A percentile compares a stretch with the other conserved stretches of the same genome.
Evolutionary conservation across 2,329 filamentous ascomycete species (phyloP).

Genomic region (Colletotrichum falcatum): DNA sequence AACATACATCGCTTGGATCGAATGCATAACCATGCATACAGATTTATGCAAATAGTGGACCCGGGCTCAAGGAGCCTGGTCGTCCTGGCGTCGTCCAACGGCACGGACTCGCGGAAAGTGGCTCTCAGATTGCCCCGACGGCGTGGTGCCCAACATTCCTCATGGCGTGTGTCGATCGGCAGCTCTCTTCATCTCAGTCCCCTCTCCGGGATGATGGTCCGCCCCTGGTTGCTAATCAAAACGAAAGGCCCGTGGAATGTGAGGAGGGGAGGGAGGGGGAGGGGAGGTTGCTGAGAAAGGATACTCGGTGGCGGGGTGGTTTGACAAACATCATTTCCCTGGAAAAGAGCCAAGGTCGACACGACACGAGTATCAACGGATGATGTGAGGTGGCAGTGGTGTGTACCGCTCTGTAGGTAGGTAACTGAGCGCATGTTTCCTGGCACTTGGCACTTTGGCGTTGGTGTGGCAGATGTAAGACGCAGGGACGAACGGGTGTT

Average conservation of each 20-base stretch:
- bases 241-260: conserved; percentile 25
- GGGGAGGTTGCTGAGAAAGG: conserved; percentile 31
- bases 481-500: not conserved
- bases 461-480: conserved; percentile 16
- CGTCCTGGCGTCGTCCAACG: not conserved
- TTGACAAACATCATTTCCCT: conserved; percentile 38
- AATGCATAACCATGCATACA: not conserved
- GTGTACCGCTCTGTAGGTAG: not conserved
- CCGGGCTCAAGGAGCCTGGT: not conserved
- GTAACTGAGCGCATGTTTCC: not conserved
- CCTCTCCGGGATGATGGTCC: conserved; percentile 25
- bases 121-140: conserved; percentile 15
- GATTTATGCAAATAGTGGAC: conserved; percentile 2
- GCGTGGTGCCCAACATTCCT: conserved; percentile 27
- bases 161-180: conserved; percentile 34
- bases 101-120: conserved; percentile 9
- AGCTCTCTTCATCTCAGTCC: conserved; percentile 28
- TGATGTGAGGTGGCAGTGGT: not conserved
- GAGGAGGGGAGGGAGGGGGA: conserved; percentile 10
- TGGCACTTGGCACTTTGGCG: conserved; percentile 17
- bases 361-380: not conserved
- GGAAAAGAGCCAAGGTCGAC: conserved; percentile 10
- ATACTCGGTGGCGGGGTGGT: conserved; percentile 32
- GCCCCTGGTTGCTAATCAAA: conserved; percentile 28
- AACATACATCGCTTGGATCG: not conserved